A percentile compares a stretch with the other conserved stretches of the same genome.
Evolutionary conservation across 139 green algal genomes (phyloP).

Genomic region (Chlamydomonas eustigma): DNA sequence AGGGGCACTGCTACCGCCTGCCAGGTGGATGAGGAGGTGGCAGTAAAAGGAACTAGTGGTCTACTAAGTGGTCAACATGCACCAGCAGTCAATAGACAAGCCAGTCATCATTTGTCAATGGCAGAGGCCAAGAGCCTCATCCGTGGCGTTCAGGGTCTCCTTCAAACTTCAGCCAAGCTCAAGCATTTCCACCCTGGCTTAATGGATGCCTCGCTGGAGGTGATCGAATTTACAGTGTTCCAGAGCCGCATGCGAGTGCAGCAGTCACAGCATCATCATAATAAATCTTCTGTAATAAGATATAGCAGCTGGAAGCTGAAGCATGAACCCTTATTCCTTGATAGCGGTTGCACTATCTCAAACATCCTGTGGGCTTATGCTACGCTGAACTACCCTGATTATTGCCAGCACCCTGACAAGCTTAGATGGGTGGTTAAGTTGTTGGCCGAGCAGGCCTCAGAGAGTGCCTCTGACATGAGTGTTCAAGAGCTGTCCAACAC

Average conservation of each 20-base stretch:
- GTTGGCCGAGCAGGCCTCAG: background rate
- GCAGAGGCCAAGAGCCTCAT: too few species aligned
- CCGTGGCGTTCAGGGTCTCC: background rate
- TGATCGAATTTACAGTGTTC: background rate
- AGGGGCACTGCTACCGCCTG: too few species aligned
- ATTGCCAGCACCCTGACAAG: background rate
- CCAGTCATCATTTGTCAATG: too few species aligned
- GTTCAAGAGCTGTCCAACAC: background rate
- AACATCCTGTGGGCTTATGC: background rate
- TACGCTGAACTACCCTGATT: background rate
- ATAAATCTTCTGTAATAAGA: background rate
- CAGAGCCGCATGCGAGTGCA: background rate
- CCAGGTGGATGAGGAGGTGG: too few species aligned
- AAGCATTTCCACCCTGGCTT: background rate
- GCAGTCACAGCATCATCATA: background rate
- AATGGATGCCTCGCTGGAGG: background rate
- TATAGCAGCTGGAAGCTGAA: background rate
- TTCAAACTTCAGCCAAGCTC: background rate
- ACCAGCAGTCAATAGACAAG: too few species aligned
- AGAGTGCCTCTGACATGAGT: background rate
- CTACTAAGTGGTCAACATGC: too few species aligned
- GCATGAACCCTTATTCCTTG: background rate
- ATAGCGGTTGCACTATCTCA: background rate
- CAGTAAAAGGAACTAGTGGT: too few species aligned
- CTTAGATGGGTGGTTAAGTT: background rate